Base-by-base conservation (phyloP, 768 basidiomycete species). In the Bullera alba region DNA sequence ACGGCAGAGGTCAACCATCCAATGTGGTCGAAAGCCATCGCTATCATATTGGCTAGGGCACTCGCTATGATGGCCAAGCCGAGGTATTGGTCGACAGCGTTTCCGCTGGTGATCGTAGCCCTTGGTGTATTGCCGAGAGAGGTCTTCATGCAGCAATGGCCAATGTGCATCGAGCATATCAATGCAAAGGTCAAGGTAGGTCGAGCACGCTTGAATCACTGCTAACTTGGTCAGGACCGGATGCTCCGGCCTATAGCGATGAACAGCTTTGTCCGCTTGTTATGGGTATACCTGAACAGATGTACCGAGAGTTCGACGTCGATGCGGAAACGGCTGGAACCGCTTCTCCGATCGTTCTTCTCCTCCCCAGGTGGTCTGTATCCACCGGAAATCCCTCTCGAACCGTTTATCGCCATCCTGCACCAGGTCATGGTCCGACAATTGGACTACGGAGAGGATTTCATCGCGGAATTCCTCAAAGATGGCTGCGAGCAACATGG, bases 1-100 rank as follows among this genome's bases (percentile, higher is more conserved):
- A 89, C 91, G 74, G 91, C 88, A 5, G 91, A 96, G 74, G 90
- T 92, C 42, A 95, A 95, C 61, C 85, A 92, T 70, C 91, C 91
- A 0, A 79, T 86, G 58, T 96, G 91, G 91, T 87, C 84, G 4
- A 89, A 87, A 67, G 90, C 91, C 2, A 79, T 80, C 54, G 86
- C 87, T 48, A 85, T 91, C 83, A 83, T 86, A 19, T 42, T 65
- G 3, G 48, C 58, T 8, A 39, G 63, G 47, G 69, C 71, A 2
- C 21, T 47, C 16, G 58, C 54, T 76, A 68, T 69, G 67, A 57
- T 61, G 8, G 75, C 78, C 32, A 93, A 93, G 70, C 86, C 85
- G 7, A 81, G 88, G 17, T 95, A 95, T 70, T 92, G 91, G 89
- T 77, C 79, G 38, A 80, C 81, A 0, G 88, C 88, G 0, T 92